phyloP scores from a whole-genome alignment of 805 yeast species.

The Candida namnaoensis region DNA sequence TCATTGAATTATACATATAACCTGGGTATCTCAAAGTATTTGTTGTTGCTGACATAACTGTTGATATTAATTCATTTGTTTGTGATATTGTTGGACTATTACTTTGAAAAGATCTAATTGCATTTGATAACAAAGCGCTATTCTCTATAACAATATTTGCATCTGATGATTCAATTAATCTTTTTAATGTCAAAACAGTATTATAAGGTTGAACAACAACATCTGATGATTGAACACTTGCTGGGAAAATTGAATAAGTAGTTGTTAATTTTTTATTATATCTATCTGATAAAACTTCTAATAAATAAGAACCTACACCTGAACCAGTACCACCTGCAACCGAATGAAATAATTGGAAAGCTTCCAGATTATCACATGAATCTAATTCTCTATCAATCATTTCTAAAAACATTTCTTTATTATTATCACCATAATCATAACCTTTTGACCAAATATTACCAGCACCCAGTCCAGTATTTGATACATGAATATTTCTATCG shows the following conservation, averaged over 20 bases:
- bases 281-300: constrained; percentile 74
- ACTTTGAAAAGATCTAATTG: constrained; percentile 50
- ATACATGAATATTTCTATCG: constrained; percentile 71
- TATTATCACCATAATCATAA: constrained; percentile 59
- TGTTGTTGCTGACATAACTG: constrained; percentile 77
- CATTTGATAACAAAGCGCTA: constrained; percentile 68
- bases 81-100: constrained; percentile 63
- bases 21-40: constrained; percentile 88
- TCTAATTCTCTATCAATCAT: constrained; percentile 87
- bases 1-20: constrained; percentile 79
- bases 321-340: constrained; percentile 99
- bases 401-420: constrained; percentile 68
- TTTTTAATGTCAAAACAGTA: constrained; percentile 69
- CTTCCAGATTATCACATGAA: constrained; percentile 80
- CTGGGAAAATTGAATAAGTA: constrained; percentile 84
- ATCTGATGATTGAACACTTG: constrained; percentile 72
- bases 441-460: constrained; percentile 97
- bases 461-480: constrained; percentile 85
- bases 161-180: constrained; percentile 81
- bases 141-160: constrained; percentile 88
- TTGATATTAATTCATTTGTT: constrained; percentile 78
- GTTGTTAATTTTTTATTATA: constrained; percentile 76
- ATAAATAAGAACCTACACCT: constrained; percentile 78
- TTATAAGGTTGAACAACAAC: constrained; percentile 99
- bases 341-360: constrained; percentile 85